Percentiles rank a stretch among this genome's conserved stretches.
Conservation (phyloP, 2,329 filamentous ascomycete species). For the Penicillium decumbens region DNA sequence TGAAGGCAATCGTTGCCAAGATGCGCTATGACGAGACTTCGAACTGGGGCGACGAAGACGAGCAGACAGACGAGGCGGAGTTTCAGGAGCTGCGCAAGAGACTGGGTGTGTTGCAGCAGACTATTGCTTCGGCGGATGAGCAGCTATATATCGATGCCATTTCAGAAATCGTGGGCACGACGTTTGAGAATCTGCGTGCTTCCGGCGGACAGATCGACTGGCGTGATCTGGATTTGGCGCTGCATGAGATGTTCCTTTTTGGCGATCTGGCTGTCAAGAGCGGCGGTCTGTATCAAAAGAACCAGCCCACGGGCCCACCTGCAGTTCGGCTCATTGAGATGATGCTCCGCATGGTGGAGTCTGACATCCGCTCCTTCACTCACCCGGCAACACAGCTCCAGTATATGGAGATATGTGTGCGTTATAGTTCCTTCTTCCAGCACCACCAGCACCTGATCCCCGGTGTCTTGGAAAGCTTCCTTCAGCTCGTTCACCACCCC, state of each 20-base stretch:
- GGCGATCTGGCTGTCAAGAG: constrained; percentile 89
- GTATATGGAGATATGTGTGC: constrained; percentile 97
- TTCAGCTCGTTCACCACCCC: constrained; percentile 80
- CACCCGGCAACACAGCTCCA: constrained; percentile 91
- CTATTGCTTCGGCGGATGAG: constrained; percentile 84
- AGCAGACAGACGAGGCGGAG: constrained; percentile 93
- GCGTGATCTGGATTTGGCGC: constrained; percentile 87
- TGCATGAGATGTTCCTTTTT: constrained; percentile 94
- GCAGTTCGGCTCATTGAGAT: constrained; percentile 79
- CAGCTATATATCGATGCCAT: constrained; percentile 81
- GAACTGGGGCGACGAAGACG: constrained; percentile 87
- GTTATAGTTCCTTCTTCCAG: constrained; percentile 91
- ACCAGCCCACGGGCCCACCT: constrained; percentile 71
- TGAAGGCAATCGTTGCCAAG: constrained; percentile 88
- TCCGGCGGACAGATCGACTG: constrained; percentile 75
- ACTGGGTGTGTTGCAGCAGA: constrained; percentile 86
- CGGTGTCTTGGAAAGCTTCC: constrained; percentile 83
- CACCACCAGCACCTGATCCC: constrained; percentile 75
- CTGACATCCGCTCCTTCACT: constrained; percentile 76
- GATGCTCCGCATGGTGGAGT: constrained; percentile 95
- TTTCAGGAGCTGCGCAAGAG: constrained; percentile 92
- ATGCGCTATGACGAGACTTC: constrained; percentile 97
- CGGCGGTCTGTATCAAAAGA: constrained; percentile 80
- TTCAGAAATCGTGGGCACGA: constrained; percentile 79
- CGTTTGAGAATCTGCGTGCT: constrained; percentile 74